Evolutionary conservation across 305 asterid species (phyloP).

Genomic region (Solanum chacoense): DNA sequence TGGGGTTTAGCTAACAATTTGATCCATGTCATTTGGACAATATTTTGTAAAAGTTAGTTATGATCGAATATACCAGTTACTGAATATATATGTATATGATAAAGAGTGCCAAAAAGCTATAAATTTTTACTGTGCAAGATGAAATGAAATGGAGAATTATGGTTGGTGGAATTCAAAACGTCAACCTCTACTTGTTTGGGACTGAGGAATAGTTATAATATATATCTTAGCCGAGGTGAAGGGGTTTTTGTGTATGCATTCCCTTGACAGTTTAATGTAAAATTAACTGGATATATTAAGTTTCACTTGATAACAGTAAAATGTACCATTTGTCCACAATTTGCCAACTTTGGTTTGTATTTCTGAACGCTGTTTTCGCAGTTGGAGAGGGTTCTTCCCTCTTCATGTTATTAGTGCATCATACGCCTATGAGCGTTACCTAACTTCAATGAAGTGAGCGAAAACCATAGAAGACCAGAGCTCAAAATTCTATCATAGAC

Average conservation of each 20-base stretch:
- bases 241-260: not conserved
- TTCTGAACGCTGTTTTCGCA: not conserved
- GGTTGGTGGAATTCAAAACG: not conserved
- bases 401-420: not conserved
- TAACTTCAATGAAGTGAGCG: not conserved
- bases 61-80: constrained; percentile 23
- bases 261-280: not conserved
- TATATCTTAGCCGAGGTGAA: not conserved
- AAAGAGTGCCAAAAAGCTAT: not conserved
- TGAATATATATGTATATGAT: constrained; percentile 18
- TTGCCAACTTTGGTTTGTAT: not conserved
- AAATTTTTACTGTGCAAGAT: not conserved
- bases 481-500: not conserved
- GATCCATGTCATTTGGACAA: not conserved
- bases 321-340: not conserved
- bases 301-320: not conserved
- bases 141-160: not conserved
- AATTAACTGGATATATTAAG: not conserved
- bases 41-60: not conserved
- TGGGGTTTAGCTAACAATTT: not conserved
- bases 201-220: not conserved
- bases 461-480: not conserved
- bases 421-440: not conserved
- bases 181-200: not conserved
- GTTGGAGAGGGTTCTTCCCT: not conserved